Conservation (phyloP, 768 basidiomycete genomes). For the Kwoniella pini region DNA sequence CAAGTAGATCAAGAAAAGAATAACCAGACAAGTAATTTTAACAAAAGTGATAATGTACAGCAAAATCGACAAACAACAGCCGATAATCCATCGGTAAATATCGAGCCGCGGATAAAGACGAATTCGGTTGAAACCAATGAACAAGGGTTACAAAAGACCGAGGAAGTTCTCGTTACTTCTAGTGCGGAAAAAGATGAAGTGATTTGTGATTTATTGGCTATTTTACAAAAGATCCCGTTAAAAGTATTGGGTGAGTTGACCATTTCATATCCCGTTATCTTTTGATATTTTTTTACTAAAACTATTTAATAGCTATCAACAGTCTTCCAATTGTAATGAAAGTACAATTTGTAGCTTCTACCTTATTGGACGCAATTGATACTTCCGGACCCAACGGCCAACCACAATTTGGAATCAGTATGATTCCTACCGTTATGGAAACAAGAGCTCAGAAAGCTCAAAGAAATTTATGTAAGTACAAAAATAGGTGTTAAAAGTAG, state of each 20-base stretch:
- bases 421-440: slow-evolving; percentile 60
- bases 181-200: slow-evolving; percentile 63
- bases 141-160: not conserved
- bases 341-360: slow-evolving; percentile 90
- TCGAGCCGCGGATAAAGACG: slow-evolving; percentile 13
- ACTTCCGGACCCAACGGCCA: slow-evolving; percentile 35
- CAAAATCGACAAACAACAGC: not conserved
- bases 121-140: not conserved
- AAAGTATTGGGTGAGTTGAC: slow-evolving; percentile 89
- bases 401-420: not conserved
- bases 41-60: not conserved
- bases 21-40: not conserved
- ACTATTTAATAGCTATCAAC: slow-evolving; percentile 53
- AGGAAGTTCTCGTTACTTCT: not conserved
- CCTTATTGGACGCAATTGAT: slow-evolving; percentile 77
- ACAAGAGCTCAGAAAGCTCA: slow-evolving; percentile 81
- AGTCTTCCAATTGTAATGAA: slow-evolving; percentile 66
- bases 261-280: too few species aligned
- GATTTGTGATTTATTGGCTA: slow-evolving; percentile 80
- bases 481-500: too few species aligned
- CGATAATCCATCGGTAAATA: slow-evolving; percentile 20
- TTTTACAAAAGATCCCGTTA: slow-evolving; percentile 89
- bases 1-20: slow-evolving; percentile 50
- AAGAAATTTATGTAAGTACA: slow-evolving; percentile 76
- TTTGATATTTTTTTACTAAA: too few species aligned